These are phyloP conservation scores for Amphirosellinia nigrospora DNA, from an alignment of 495 filamentous ascomycete genomes.

Conservation along the genomic window DNA sequence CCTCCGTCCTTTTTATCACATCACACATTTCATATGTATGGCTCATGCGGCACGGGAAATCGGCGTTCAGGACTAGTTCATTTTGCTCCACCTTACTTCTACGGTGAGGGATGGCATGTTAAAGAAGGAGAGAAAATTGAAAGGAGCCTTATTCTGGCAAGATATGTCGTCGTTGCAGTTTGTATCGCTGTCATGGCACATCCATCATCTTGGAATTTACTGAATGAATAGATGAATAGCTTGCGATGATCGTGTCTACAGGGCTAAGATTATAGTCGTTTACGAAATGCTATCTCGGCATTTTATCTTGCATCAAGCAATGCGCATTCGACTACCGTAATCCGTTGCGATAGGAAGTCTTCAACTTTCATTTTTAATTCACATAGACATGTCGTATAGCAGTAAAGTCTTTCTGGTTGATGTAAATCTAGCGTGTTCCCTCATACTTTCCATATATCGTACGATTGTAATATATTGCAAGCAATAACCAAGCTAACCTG, in stretches of 20 bases:
- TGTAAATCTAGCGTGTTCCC: neutral
- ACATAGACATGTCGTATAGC: neutral
- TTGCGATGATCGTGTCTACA: neutral
- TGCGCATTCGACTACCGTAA: neutral
- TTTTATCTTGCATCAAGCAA: neutral
- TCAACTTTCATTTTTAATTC: neutral
- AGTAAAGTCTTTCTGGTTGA: neutral
- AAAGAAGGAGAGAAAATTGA: neutral
- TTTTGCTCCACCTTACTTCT: conserved; percentile 19
- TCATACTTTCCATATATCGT: neutral
- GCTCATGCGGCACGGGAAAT: conserved; percentile 34
- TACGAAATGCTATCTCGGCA: neutral
- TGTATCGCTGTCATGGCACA: neutral
- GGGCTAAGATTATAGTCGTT: neutral
- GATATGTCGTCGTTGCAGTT: neutral
- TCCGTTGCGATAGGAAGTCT: neutral
- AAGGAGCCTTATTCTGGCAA: neutral
- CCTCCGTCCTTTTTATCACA: conserved; percentile 7
- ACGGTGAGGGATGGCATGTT: neutral
- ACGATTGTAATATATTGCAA: neutral
- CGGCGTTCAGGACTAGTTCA: conserved; percentile 36
- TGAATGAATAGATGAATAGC: neutral
- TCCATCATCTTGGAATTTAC: neutral
- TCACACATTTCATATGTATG: conserved; percentile 26
- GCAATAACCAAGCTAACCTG: neutral